Percentiles rank a stretch among this genome's conserved stretches.
phyloP scores from a whole-genome alignment of 1,284 basidiomycete genomes.

The Malassezia obtusa region DNA sequence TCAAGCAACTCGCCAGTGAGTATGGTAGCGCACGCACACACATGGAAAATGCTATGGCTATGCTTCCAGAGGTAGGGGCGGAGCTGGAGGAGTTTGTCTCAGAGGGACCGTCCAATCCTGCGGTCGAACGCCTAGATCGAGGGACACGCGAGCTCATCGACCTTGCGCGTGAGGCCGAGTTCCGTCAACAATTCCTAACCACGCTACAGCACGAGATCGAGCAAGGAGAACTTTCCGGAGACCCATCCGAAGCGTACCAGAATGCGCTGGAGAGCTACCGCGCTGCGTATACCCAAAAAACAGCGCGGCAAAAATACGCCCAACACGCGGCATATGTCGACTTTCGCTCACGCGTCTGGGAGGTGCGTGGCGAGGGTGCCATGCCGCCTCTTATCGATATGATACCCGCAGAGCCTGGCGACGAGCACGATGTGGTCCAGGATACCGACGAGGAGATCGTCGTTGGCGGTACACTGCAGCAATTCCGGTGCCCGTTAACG shows the following conservation, averaged over 20 bases:
- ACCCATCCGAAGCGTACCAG: neutral
- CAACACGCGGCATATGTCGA: slow-evolving; percentile 24
- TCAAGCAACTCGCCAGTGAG: slow-evolving; percentile 6
- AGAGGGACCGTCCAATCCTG: neutral
- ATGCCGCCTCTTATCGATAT: slow-evolving; percentile 35
- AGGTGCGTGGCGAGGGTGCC: slow-evolving; percentile 23
- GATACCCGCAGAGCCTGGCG: slow-evolving; percentile 20
- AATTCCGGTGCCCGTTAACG: slow-evolving; percentile 36
- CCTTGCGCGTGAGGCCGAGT: slow-evolving; percentile 21
- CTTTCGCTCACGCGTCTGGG: slow-evolving; percentile 30
- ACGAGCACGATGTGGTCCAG: slow-evolving; percentile 15
- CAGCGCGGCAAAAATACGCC: slow-evolving; percentile 27
- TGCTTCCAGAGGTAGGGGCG: slow-evolving; percentile 7
- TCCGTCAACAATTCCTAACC: slow-evolving; percentile 19
- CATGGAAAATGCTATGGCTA: neutral
- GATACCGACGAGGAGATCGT: slow-evolving; percentile 32
- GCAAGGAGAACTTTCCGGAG: neutral
- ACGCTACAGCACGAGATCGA: slow-evolving; percentile 10
- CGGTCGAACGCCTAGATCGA: slow-evolving; percentile 19
- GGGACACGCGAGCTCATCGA: slow-evolving; percentile 31
- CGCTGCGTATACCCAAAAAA: slow-evolving; percentile 13
- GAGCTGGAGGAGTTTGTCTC: slow-evolving; percentile 12
- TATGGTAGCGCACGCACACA: neutral
- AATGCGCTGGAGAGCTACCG: slow-evolving; percentile 12
- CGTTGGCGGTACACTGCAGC: slow-evolving; percentile 23